Percentiles rank a stretch among this genome's conserved stretches.
Conservation (phyloP, 2,329 filamentous ascomycete species). For the Fusarium sp. region DNA sequence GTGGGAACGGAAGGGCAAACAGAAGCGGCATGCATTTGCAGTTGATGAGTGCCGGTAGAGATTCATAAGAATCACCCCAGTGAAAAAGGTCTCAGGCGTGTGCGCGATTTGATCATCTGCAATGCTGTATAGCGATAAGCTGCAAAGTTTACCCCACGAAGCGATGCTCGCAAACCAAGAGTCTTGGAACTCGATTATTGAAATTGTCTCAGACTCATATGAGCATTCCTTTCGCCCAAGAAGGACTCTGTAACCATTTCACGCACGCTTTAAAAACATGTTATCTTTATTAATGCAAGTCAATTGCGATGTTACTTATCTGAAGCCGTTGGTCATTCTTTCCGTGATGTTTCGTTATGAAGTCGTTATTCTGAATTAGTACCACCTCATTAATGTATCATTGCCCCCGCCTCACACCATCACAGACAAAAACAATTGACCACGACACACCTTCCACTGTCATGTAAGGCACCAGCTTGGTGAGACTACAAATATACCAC, state of each 20-base stretch:
- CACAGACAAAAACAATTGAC: constrained; percentile 10
- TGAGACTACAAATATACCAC: constrained; percentile 29
- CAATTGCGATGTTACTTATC: not conserved
- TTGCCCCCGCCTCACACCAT: constrained; percentile 5
- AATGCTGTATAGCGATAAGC: constrained; percentile 14
- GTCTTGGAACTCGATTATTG: not conserved
- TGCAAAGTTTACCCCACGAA: constrained; percentile 7
- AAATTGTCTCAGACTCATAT: not conserved
- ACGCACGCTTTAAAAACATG: not conserved
- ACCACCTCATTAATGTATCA: not conserved
- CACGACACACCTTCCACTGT: constrained; percentile 12
- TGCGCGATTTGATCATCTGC: constrained; percentile 36
- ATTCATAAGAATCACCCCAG: not conserved
- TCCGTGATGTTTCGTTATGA: not conserved
- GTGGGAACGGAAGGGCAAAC: constrained; percentile 26
- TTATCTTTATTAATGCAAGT: not conserved
- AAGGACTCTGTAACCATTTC: not conserved
- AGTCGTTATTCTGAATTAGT: not conserved
- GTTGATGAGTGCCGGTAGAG: not conserved
- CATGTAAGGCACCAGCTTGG: constrained; percentile 43
- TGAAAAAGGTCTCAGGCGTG: not conserved
- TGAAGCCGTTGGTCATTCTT: not conserved
- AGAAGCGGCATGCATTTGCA: constrained; percentile 11
- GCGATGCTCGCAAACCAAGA: constrained; percentile 11
- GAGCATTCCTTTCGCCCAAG: not conserved